Conservation (phyloP, 768 basidiomycete genomes). For the Boletus rubescentipes region DNA sequence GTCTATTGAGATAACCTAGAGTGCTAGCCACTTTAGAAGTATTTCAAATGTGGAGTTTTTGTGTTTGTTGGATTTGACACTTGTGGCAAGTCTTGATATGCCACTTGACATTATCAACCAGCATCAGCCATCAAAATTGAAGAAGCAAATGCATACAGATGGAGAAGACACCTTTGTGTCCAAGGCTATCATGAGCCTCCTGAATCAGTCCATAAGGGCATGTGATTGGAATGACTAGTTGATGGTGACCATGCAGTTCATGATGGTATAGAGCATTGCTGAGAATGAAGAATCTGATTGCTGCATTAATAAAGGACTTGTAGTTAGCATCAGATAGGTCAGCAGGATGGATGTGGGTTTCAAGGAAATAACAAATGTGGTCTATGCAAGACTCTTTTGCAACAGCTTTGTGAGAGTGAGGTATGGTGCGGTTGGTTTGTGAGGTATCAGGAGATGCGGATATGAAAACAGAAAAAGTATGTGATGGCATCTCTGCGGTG, state of each 20-base stretch:
- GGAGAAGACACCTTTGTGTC: background rate
- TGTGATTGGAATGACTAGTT: no score
- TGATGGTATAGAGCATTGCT: rapidly evolving
- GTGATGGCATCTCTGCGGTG: no score
- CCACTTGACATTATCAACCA: background rate
- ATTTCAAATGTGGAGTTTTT: no score
- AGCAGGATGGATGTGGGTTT: background rate
- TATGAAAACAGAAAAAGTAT: background rate
- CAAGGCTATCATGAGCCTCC: background rate
- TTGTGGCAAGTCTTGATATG: background rate
- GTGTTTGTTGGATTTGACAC: background rate
- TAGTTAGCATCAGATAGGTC: background rate
- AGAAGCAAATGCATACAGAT: no score
- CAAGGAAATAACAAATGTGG: no score
- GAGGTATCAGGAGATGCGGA: no score
- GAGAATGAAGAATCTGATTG: background rate
- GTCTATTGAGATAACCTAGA: no score
- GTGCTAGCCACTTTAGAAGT: no score
- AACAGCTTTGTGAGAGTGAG: no score
- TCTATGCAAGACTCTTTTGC: no score
- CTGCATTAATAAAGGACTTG: background rate
- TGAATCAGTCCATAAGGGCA: background rate
- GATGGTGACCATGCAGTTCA: rapidly evolving
- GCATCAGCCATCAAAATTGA: background rate
- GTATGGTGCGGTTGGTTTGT: no score